Conservation (phyloP, 805 yeast species). For the Zygoascus bituminiphila region DNA sequence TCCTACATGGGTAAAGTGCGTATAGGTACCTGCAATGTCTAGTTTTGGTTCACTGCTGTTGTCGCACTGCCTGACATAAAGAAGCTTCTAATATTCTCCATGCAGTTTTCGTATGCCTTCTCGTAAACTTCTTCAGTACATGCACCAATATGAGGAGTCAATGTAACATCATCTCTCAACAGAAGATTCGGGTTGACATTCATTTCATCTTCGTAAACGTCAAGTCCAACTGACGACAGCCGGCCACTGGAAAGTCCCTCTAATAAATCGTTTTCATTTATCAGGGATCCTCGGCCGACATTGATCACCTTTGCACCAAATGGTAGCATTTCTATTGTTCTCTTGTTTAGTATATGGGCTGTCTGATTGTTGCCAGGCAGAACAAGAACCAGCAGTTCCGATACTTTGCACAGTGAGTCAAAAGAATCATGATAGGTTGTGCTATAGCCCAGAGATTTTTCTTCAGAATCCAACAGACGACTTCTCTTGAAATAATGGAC, state of each 20-base stretch:
- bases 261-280: slow-evolving; percentile 56
- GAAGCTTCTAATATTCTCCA: background rate
- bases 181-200: slow-evolving; percentile 41
- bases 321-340: slow-evolving; percentile 40
- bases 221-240: slow-evolving; percentile 58
- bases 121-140: slow-evolving; percentile 33
- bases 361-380: slow-evolving; percentile 59
- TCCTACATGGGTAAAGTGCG: no score
- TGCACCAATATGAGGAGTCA: slow-evolving; percentile 67
- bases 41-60: background rate
- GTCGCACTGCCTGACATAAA: background rate
- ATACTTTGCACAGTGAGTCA: slow-evolving; percentile 32
- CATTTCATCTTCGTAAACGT: slow-evolving; percentile 63
- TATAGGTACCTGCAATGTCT: no score
- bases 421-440: slow-evolving; percentile 40
- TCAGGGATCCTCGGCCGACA: slow-evolving; percentile 63
- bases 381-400: slow-evolving; percentile 54
- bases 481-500: slow-evolving; percentile 53
- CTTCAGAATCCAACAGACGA: slow-evolving; percentile 30
- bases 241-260: slow-evolving; percentile 52
- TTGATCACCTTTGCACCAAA: slow-evolving; percentile 56
- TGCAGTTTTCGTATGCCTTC: background rate
- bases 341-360: slow-evolving; percentile 41
- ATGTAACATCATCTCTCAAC: slow-evolving; percentile 52
- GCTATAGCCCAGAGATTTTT: slow-evolving; percentile 34